Conservation (phyloP, 2,329 filamentous ascomycete species). For the Cercospora beticola region DNA sequence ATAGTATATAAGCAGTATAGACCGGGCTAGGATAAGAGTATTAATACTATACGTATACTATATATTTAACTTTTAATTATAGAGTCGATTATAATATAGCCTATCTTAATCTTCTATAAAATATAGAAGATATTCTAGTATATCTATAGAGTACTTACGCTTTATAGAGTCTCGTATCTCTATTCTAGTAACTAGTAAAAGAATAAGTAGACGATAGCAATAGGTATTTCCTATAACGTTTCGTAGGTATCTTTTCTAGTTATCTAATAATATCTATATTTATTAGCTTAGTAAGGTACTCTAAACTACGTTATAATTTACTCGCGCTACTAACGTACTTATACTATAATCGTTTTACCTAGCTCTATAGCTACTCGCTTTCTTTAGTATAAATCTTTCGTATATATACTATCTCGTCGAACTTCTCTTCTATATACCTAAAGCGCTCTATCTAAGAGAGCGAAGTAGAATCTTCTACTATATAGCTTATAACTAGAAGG, state of each 20-base stretch:
- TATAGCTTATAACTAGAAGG: not conserved
- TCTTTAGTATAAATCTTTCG: slow-evolving; percentile 6
- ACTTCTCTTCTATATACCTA: not conserved
- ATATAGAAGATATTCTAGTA: slow-evolving; percentile 5
- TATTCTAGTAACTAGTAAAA: no score
- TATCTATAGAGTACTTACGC: no score
- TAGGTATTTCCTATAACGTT: not conserved
- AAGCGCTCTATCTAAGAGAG: not conserved
- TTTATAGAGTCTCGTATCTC: no score
- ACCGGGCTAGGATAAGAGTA: not conserved
- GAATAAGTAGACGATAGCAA: slow-evolving; percentile 1
- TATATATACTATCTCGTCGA: not conserved
- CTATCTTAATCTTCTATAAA: not conserved
- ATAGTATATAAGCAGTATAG: not conserved
- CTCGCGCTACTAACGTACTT: not conserved
- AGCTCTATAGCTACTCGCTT: slow-evolving; percentile 2
- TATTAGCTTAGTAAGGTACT: not conserved
- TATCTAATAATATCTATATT: slow-evolving; percentile 2
- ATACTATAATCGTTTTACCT: slow-evolving; percentile 1
- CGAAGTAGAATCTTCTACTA: not conserved
- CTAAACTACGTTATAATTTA: not conserved
- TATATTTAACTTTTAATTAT: slow-evolving; percentile 2
- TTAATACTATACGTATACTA: not conserved
- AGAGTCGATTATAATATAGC: slow-evolving; percentile 1
- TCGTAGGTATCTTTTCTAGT: slow-evolving; percentile 1